Evolutionary conservation across 169 alveolate genomes (phyloP), one percentile per base, ranked within the genome.

Genomic region (Plasmodium gaboni): DNA sequence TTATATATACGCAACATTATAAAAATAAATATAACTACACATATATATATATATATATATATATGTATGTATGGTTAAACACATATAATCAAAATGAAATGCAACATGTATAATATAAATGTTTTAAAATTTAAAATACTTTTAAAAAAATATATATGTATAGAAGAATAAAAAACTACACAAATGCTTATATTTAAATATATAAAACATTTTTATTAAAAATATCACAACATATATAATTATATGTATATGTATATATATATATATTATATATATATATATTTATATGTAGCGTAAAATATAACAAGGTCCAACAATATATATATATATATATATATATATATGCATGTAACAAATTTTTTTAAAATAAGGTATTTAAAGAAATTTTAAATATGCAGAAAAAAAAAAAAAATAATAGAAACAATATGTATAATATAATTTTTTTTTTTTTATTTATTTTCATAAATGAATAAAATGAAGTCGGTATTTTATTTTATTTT

Each of bases 381-480:
- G 46, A 38, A 5, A 38, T 38, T 38, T 5, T 38, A 53, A 53
- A 53, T n/a, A 15, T n/a, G 19, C 61, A 53, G 61, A 0, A n/a
- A 53, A 53, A 19, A 61, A 60, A 24, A 61, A 60, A 60, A 9
- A 24, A 22, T 8, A 22, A 24, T 22, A 22, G 7, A 19, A 22
- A 10, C 44, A 61, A 15, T 9, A 59, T 10, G 48, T 24, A 4
- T 17, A 60, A 24, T 51, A 51, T 51, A 51, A 13, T 13, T 15
- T 2, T 13, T 53, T 17, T 17, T 53, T 53, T 53, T 7, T n/a
- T 53, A 53, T 53, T n/a, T 53, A 15, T 38, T 53, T 26, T 61
- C 17, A 61, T 65, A 65, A 38, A 32, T 38, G 22, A 28, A n/a
- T 12, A 17, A 65, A 65, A 65, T 28, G 19, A 65, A 65, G n/a